Evolutionary conservation across 805 yeast species (phyloP), one percentile per base, ranked within the genome.

Genomic region (Spathaspora passalidarum): DNA sequence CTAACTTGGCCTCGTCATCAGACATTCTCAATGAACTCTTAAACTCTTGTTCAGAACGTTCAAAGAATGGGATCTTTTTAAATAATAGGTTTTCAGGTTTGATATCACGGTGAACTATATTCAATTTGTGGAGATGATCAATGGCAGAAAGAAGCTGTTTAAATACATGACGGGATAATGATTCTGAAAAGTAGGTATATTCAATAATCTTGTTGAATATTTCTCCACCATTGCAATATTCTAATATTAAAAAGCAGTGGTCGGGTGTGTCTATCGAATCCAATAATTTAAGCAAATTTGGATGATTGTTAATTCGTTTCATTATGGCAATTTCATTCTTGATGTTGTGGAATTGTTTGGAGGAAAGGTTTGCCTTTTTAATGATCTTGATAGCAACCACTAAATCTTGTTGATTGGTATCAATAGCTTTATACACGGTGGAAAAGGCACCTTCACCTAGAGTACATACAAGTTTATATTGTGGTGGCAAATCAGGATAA

Each of bases 391-490:
- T 79, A 10, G 96, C 96, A 13, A 88, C 83, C 5, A 72, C 60
- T 9, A 53, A 53, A 2, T 65, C 52, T 16, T 47, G 32, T 18
- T 13, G 20, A 1, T 17, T 14, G 5, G 36, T 14, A 54, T 84
- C 83, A 13, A 69, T 59, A 0, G 95, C 96, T 59, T 78, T 82
- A 68, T 82, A 88, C 4, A 92, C 98, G 10, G 79, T 76, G 2
- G 96, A 88, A 61, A 92, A 91, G 0, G 97, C 97, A 7, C 98
- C 98, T 59, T 86, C 91, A 0, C 94, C 92, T 14, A 86, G 52
- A 17, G 64, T 52, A 10, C 62, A 56, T 29, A 66, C 40, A 14
- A 72, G 55, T 32, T 57, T 56, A 52, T 62, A 72, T 37, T 62
- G 51, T 19, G 55, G 38, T 11, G 73, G 72, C 29, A 64, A 54